Evolutionary conservation across 495 filamentous ascomycete genomes (phyloP).

Genomic region (Neurospora sublineolata): DNA sequence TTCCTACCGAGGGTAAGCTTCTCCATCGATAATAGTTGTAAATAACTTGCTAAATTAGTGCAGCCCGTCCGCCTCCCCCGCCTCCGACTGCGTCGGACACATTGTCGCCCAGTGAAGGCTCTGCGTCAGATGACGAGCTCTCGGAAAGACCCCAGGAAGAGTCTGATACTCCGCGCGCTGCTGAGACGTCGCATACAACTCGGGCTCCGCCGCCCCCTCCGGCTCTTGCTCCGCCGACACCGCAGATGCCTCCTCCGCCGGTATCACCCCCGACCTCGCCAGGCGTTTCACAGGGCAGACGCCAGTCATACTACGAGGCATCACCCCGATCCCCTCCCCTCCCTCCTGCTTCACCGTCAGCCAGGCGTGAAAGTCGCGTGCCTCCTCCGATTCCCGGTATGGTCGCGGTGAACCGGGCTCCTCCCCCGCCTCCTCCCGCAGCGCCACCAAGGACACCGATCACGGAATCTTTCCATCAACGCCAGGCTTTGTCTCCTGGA

Average conservation of each 20-base stretch:
- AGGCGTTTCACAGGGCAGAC: conserved; percentile 35
- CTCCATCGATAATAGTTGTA: conserved; percentile 2
- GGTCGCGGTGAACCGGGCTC: conserved; percentile 46
- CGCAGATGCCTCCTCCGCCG: conserved; percentile 21
- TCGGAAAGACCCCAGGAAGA: conserved; percentile 46
- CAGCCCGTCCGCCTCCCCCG: conserved; percentile 47
- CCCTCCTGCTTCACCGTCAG: conserved; percentile 22
- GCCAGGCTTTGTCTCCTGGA: conserved; percentile 8
- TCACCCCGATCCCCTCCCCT: conserved; percentile 34
- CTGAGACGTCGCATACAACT: conserved; percentile 23
- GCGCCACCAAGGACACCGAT: conserved; percentile 45
- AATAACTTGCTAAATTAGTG: conserved; percentile 23
- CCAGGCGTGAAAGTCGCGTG: conserved; percentile 41
- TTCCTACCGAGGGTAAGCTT: conserved; percentile 56
- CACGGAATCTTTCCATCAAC: conserved; percentile 35
- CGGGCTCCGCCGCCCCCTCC: conserved; percentile 31
- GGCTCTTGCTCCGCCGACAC: conserved; percentile 8
- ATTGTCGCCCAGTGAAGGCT: conserved; percentile 62
- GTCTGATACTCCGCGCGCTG: conserved; percentile 24
- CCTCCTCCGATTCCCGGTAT: conserved; percentile 39
- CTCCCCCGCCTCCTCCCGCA: conserved; percentile 67
- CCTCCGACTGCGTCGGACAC: conserved; percentile 38
- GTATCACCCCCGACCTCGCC: conserved; percentile 45
- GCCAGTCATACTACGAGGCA: conserved; percentile 38
- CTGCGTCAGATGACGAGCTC: conserved; percentile 88